phyloP scores from a whole-genome alignment of 257 asterid species.

The Plectranthus barbatus region DNA sequence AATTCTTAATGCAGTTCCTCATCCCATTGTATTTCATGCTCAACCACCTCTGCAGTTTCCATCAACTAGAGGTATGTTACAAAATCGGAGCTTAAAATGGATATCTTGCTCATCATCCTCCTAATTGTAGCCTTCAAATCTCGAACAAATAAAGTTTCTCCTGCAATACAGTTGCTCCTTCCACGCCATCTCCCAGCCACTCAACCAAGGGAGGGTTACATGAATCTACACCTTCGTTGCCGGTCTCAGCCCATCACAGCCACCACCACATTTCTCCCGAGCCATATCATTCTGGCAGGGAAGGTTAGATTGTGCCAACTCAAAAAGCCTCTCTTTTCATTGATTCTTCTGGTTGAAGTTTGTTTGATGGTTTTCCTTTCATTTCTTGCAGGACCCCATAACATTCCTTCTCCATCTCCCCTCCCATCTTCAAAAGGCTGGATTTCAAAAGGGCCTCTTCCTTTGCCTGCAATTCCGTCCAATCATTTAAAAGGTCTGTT shows the following conservation, averaged over 20 bases:
- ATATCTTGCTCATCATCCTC: neutral
- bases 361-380: neutral
- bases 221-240: constrained; percentile 25
- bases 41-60: constrained; percentile 22
- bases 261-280: constrained; percentile 40
- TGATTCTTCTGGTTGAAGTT: neutral
- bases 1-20: constrained; percentile 19
- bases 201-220: constrained; percentile 20
- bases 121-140: constrained; percentile 29
- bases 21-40: constrained; percentile 18
- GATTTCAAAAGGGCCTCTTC: constrained; percentile 27
- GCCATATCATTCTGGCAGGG: constrained; percentile 18
- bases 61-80: constrained; percentile 24
- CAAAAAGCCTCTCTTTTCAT: neutral
- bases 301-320: constrained; percentile 29
- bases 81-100: neutral
- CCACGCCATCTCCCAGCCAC: constrained; percentile 18
- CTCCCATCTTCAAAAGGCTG: constrained; percentile 22
- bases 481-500: constrained; percentile 15
- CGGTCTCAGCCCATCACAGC: constrained; percentile 17
- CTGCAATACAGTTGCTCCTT: constrained; percentile 25
- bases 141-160: constrained; percentile 10
- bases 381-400: constrained; percentile 32
- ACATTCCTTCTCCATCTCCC: constrained; percentile 33
- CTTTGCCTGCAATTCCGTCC: constrained; percentile 40